Evolutionary conservation across 1,139 yeast species (phyloP).

Genomic region (Kodamaea sp.): DNA sequence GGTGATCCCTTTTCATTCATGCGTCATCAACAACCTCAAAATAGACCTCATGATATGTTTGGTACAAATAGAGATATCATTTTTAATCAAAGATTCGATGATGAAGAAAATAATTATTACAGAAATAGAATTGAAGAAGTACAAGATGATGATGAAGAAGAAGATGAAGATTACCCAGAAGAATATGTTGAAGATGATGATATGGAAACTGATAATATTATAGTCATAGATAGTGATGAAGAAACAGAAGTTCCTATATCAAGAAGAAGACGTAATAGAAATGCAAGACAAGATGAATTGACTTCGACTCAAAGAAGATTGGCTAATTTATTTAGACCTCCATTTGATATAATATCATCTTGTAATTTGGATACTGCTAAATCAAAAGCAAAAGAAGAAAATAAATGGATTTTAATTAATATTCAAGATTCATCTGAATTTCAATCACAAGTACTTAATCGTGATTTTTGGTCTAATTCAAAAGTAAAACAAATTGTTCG

Average conservation of each 20-base stretch:
- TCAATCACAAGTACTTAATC: conserved; percentile 81
- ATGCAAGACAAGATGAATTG: conserved; percentile 31
- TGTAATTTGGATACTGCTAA: conserved; percentile 71
- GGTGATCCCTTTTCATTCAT: conserved; percentile 11
- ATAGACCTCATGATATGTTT: conserved; percentile 37
- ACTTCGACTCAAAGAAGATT: conserved; percentile 67
- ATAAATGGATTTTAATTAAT: conserved; percentile 84
- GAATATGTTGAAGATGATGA: conserved; percentile 20
- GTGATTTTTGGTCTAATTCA: conserved; percentile 88
- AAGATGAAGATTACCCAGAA: conserved; percentile 18
- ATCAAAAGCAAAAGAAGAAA: conserved; percentile 53
- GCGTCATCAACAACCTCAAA: conserved; percentile 8
- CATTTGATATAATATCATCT: conserved; percentile 79
- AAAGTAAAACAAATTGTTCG: conserved; percentile 61
- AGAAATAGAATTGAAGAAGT: conserved; percentile 15
- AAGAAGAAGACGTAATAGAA: conserved; percentile 30
- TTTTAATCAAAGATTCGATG: conserved; percentile 43
- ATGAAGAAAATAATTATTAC: conserved; percentile 28
- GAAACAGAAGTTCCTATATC: conserved; percentile 9
- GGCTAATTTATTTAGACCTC: conserved; percentile 85
- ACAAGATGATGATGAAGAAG: conserved; percentile 19
- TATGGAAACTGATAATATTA: conserved; percentile 21
- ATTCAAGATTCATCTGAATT: conserved; percentile 84
- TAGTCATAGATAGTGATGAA: conserved; percentile 23
- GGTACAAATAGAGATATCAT: conserved; percentile 42